These are phyloP conservation scores for Fusarium praegraminearum DNA, from an alignment of 2,329 filamentous ascomycete species.

Conservation along the genomic window DNA sequence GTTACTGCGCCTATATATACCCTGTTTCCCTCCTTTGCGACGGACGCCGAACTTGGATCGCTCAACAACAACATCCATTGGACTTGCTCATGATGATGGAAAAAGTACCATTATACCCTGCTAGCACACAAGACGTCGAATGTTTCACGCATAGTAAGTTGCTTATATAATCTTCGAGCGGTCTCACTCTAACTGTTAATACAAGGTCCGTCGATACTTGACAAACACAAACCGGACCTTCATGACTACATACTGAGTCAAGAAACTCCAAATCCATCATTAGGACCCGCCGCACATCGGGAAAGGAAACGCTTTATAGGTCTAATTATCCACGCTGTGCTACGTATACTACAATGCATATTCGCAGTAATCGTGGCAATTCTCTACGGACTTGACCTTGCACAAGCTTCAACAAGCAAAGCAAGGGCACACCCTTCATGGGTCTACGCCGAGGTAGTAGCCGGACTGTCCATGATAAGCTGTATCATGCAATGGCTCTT, in stretches of 20 bases:
- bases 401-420: neutral
- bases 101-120: rapidly evolving
- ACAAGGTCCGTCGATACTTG: rapidly evolving
- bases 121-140: neutral
- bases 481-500: neutral
- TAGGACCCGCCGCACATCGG: rapidly evolving
- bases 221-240: neutral
- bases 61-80: neutral
- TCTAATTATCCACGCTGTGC: rapidly evolving
- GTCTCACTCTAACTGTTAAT: neutral
- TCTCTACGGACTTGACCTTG: neutral
- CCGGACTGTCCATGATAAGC: rapidly evolving
- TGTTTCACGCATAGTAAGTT: neutral
- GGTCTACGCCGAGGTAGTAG: neutral
- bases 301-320: neutral
- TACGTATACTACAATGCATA: neutral
- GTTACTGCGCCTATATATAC: neutral
- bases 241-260: no score
- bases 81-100: rapidly evolving
- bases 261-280: rapidly evolving
- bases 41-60: rapidly evolving
- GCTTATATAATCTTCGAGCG: rapidly evolving
- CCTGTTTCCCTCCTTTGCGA: rapidly evolving
- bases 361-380: neutral
- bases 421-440: neutral